Evolutionary conservation across 2,329 filamentous ascomycete genomes (phyloP), one percentile per base, ranked within the genome.

Genomic region (Calycina marina): DNA sequence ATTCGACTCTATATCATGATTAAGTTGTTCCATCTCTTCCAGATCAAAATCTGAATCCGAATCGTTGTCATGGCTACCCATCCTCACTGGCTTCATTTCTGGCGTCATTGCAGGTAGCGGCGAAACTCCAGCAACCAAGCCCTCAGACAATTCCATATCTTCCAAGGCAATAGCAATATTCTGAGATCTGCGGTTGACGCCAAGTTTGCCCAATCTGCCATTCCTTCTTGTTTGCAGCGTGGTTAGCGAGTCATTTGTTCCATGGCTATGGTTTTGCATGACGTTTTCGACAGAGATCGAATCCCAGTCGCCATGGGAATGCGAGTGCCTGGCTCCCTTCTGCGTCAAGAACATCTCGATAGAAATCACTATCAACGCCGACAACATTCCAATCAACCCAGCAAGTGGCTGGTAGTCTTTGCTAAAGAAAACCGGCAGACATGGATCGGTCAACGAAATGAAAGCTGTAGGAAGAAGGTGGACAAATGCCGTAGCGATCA

Each of bases 301-400:
- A 28, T 49, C 48, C 50, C 50, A 53, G 14, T 30, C 30, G 6
- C 38, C 45, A 41, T 75, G 71, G 1, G 67, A 64, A 46, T 76
- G 68, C 1, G 67, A 68, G 46, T 73, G 72, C 2, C 69, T 63
- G 2, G 72, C 73, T 26, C 72, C 72, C 34, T 71, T 58, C 2
- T 77, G 79, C 0, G 84, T 85, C 44, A 96, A 76, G 53, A 85
- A 84, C 59, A 90, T 93, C 55, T 96, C 88, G 32, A 94, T 68
- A 2, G 73, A 70, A 5, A 93, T 82, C 3, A 94, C 85, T 4
- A 80, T 60, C 37, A 93, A 65, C n/a, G 83, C 80, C 8, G 80
- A 75, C 6, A 75, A 56, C 80, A 93, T 88, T 35, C 82, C 79
- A 28, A 93, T 70, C 29, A 90, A 64, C 2, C 85, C 84, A 0